Base-by-base conservation (phyloP, 495 filamentous ascomycete species). In the Aspergillus avenaceus region DNA sequence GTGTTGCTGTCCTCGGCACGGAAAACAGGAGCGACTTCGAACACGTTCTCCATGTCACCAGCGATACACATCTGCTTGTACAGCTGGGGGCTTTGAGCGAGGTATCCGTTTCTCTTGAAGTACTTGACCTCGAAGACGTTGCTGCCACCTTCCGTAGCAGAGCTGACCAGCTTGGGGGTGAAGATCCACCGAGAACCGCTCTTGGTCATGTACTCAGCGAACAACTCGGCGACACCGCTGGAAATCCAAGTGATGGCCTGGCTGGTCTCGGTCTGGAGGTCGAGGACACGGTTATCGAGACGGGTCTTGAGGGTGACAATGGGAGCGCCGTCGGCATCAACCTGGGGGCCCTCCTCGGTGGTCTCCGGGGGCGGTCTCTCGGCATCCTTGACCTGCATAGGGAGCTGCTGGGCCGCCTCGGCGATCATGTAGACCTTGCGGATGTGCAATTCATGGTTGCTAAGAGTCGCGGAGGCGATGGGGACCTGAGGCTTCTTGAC, bases 51-150 rank as follows among this genome's bases (percentile, higher is more conserved):
- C 66, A 93, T 81, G 45, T 95, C 93, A 59, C 90, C 90, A 19
- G 91, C 90, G 59, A 98, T 95, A 64, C 90, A 85, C 77, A 95
- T 90, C 59, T 98, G 93, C 75, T 98, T 97, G 68, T 95, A 92
- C 41, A 98, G 81, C 68, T 98, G 93, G 11, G 93, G 93, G 52
- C 87, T 92, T 71, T 97, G 92, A 16, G 91, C 91, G 9, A 97
- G 76, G 70, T 81, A 98, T 3, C 86, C 91, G 42, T 86, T 83
- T 51, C 84, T 77, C 54, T 85, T 88, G 67, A 97, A 97, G 70
- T 98, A 98, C 36, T 88, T 83, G 42, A 97, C 77, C 54, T 88
- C 82, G 73, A 98, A 98, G 16, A 97, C 91, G 59, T 90, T 91
- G 49, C 87, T 87, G 54, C 93, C 93, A 60, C 93, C 93, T 62